Conservation (phyloP, 495 filamentous ascomycete species). For the Cercophora samala region DNA sequence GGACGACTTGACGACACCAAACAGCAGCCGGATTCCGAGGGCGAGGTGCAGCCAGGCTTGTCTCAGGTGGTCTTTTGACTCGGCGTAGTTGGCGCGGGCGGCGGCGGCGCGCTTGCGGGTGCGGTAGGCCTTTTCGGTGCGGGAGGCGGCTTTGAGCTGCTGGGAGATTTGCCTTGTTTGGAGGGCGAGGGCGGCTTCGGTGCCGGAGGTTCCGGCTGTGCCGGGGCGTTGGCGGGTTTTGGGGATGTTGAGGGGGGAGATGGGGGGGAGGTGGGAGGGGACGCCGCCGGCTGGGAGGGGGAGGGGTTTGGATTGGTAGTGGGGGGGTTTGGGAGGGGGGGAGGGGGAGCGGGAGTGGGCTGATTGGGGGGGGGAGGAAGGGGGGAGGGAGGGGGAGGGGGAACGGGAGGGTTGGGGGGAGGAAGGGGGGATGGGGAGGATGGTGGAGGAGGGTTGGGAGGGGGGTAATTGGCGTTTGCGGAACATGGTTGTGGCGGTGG, state of each 20-base stretch:
- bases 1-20: conserved; percentile 16
- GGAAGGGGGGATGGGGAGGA: background rate
- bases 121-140: conserved; percentile 32
- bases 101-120: conserved; percentile 28
- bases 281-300: conserved; percentile 1
- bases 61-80: conserved; percentile 29
- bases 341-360: background rate
- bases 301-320: conserved; percentile 1
- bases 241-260: conserved; percentile 7
- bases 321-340: background rate
- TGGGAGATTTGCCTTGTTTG: conserved; percentile 26
- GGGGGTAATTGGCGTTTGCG: background rate
- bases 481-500: background rate
- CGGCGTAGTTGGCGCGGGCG: conserved; percentile 26
- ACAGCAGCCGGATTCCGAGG: conserved; percentile 19
- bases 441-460: background rate
- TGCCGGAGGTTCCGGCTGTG: conserved; percentile 33
- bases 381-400: background rate
- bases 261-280: conserved; percentile 1
- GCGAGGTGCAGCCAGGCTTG: conserved; percentile 27
- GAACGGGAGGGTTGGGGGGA: background rate
- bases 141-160: conserved; percentile 25
- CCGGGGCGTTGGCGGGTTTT: conserved; percentile 20
- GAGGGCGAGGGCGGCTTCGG: conserved; percentile 31
- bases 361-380: background rate